phyloP scores from a whole-genome alignment of 768 basidiomycete genomes.

The Leccinum subgranulosum region DNA sequence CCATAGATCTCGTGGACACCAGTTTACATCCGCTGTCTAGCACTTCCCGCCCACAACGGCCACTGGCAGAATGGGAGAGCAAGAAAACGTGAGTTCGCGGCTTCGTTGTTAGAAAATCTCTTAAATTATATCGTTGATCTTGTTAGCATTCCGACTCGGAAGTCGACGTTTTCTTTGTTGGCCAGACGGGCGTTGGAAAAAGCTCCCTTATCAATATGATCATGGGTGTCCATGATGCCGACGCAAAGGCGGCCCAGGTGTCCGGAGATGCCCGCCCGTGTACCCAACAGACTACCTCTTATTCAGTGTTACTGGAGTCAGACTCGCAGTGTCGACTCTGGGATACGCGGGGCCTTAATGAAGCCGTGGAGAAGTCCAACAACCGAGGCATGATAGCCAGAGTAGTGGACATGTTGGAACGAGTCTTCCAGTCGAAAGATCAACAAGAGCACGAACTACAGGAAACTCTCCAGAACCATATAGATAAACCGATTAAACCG shows the following conservation, averaged over 20 bases:
- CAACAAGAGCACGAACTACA: slow-evolving; percentile 21
- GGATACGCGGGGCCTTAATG: slow-evolving; percentile 27
- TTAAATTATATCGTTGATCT: slow-evolving; percentile 4
- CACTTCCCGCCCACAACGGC: neutral
- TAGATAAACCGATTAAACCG: slow-evolving; percentile 3
- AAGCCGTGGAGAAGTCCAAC: slow-evolving; percentile 11
- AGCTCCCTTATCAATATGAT: slow-evolving; percentile 27
- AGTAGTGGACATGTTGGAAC: slow-evolving; percentile 1
- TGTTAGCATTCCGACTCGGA: slow-evolving; percentile 5
- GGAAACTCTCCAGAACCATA: slow-evolving; percentile 7
- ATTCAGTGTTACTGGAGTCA: neutral
- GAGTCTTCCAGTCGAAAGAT: slow-evolving; percentile 8
- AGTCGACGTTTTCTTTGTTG: slow-evolving; percentile 21
- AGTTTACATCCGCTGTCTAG: neutral
- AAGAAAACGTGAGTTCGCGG: slow-evolving; percentile 8
- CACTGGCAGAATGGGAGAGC: slow-evolving; percentile 14
- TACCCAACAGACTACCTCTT: slow-evolving; percentile 10
- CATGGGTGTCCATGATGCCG: slow-evolving; percentile 6
- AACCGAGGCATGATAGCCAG: slow-evolving; percentile 6
- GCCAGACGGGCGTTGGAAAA: slow-evolving; percentile 26
- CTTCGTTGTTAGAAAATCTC: neutral
- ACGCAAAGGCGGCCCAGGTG: slow-evolving; percentile 10
- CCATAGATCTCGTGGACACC: neutral
- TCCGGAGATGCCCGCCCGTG: slow-evolving; percentile 19
- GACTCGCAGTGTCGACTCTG: slow-evolving; percentile 17